A percentile compares a stretch with the other conserved stretches of the same genome.
These are phyloP conservation scores for Euclidium syriacum DNA, from an alignment of 345 rosid genomes.

Conservation along the genomic window DNA sequence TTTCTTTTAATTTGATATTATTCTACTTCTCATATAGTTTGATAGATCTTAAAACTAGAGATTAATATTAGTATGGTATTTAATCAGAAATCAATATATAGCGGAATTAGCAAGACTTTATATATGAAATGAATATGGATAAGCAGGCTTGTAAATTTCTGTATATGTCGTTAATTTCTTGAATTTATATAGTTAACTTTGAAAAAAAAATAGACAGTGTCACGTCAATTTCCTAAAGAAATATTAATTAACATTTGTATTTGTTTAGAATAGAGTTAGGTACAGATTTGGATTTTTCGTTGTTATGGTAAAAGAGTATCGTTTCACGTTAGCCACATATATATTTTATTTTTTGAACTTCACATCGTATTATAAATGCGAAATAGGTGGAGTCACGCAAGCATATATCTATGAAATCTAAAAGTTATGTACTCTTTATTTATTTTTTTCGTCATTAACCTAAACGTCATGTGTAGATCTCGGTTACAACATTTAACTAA, in stretches of 20 bases:
- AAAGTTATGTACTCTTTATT: not conserved
- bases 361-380: not conserved
- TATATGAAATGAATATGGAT: not conserved
- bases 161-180: not conserved
- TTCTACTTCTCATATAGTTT: not conserved
- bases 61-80: not conserved
- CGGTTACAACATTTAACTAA: not conserved
- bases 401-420: constrained; percentile 9
- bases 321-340: constrained; percentile 29
- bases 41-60: not conserved
- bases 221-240: not conserved
- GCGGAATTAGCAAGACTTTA: not conserved
- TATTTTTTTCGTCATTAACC: not conserved
- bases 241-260: not conserved
- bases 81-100: not conserved
- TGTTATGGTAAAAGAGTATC: constrained; percentile 5
- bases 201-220: not conserved
- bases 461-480: not conserved
- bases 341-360: not conserved
- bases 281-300: constrained; percentile 13
- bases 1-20: no score
- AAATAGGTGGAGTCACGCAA: constrained; percentile 21
- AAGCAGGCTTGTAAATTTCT: not conserved
- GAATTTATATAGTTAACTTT: not conserved
- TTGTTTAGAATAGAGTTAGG: not conserved